Percentiles rank a stretch among this genome's conserved stretches.
Evolutionary conservation across 768 basidiomycete genomes (phyloP).

Genomic region (Candolleomyces aberdarensis): DNA sequence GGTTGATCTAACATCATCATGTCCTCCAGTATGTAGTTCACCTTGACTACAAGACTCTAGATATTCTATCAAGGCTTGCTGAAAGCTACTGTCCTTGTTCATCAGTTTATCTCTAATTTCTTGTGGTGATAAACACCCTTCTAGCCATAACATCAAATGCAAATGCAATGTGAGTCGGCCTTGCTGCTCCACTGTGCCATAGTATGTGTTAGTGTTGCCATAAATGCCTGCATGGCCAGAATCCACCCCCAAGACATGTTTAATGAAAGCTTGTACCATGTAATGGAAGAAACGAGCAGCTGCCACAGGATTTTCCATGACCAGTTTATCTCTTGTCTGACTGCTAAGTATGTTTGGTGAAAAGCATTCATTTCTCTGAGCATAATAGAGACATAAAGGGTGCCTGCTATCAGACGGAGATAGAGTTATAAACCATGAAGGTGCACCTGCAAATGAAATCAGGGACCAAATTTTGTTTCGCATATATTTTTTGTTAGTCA

Average conservation of each 20-base stretch:
- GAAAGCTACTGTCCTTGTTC: neutral
- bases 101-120: neutral
- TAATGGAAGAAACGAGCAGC: constrained; percentile 30
- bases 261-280: constrained; percentile 25
- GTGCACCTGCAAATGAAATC: neutral
- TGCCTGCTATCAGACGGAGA: neutral
- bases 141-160: constrained; percentile 28
- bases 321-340: neutral
- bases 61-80: neutral
- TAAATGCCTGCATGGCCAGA: no score
- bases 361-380: neutral
- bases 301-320: constrained; percentile 21
- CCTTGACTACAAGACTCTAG: neutral
- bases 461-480: constrained; percentile 1
- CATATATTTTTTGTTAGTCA: neutral
- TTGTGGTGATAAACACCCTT: neutral
- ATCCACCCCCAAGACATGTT: no score
- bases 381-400: neutral
- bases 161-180: constrained; percentile 30
- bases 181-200: constrained; percentile 28
- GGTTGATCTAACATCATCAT: neutral
- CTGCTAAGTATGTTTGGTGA: neutral
- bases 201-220: constrained; percentile 23
- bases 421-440: constrained; percentile 2
- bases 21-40: neutral